Percentiles rank a stretch among this genome's conserved stretches.
Conservation (phyloP, 495 filamentous ascomycete species). For the Neurospora hispaniola region DNA sequence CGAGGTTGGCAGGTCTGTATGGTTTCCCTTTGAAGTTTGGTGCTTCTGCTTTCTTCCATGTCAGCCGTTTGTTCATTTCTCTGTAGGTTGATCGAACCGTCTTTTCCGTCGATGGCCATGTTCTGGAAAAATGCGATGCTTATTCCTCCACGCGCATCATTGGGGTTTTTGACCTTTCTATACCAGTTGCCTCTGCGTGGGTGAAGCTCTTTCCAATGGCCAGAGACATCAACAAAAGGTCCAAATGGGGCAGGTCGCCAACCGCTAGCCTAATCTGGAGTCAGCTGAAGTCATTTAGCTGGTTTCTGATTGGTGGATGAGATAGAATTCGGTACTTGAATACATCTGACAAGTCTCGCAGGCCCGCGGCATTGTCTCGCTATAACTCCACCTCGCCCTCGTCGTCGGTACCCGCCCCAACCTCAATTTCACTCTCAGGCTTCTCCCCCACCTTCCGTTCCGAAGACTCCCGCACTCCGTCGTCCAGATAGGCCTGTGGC, state of each 20-base stretch:
- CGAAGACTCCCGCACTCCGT: background rate
- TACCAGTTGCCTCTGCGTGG: background rate
- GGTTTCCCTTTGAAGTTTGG: too few species aligned
- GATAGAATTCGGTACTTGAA: background rate
- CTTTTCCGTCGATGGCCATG: background rate
- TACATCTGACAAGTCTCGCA: background rate
- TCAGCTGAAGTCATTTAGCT: too few species aligned
- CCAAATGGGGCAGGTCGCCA: background rate
- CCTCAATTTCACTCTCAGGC: background rate
- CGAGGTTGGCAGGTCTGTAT: too few species aligned
- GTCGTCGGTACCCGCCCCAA: background rate
- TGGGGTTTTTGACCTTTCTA: background rate
- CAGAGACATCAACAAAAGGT: background rate
- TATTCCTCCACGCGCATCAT: background rate
- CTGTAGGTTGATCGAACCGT: background rate
- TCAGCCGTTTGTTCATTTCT: background rate
- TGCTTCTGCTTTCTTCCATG: too few species aligned
- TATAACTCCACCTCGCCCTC: background rate
- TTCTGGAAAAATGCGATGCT: background rate
- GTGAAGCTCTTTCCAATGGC: background rate
- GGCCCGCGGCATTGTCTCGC: background rate
- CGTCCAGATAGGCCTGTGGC: background rate
- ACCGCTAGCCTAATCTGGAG: background rate
- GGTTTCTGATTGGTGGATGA: background rate
- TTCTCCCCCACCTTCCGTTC: background rate